A percentile compares a stretch with the other conserved stretches of the same genome.
Conservation (phyloP, 208 protist genomes). For the Wallacemonas collosoma region DNA sequence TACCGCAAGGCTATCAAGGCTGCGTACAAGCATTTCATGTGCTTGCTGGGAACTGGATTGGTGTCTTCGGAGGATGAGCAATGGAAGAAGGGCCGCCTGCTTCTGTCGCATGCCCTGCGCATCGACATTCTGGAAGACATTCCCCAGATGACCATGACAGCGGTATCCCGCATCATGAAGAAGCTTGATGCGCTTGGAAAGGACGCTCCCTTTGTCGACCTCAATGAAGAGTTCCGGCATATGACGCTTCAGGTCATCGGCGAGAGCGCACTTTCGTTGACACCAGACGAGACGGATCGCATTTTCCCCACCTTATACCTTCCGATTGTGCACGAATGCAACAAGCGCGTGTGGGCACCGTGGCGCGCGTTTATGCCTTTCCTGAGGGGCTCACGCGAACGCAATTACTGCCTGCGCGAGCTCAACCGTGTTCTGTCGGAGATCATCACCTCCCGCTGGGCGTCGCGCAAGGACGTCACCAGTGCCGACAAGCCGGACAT, state of each 20-base stretch:
- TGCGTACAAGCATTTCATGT: slow-evolving; percentile 91
- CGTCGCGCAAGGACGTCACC: slow-evolving; percentile 38
- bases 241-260: slow-evolving; percentile 92
- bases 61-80: slow-evolving; percentile 86
- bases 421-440: slow-evolving; percentile 77
- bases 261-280: slow-evolving; percentile 79
- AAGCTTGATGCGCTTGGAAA: slow-evolving; percentile 41
- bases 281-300: slow-evolving; percentile 78
- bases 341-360: slow-evolving; percentile 85
- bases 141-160: slow-evolving; percentile 70
- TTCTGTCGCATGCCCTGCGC: slow-evolving; percentile 83
- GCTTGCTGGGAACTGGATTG: slow-evolving; percentile 85
- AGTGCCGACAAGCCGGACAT: slow-evolving; percentile 58
- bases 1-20: slow-evolving; percentile 83
- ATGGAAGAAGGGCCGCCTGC: slow-evolving; percentile 84
- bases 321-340: slow-evolving; percentile 92
- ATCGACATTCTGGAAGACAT: slow-evolving; percentile 88
- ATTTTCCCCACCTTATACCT: slow-evolving; percentile 91
- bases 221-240: slow-evolving; percentile 90
- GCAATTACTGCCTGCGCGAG: slow-evolving; percentile 65
- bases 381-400: slow-evolving; percentile 63
- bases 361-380: slow-evolving; percentile 88
- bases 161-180: slow-evolving; percentile 63
- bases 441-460: slow-evolving; percentile 75
- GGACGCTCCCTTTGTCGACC: slow-evolving; percentile 52